Percentiles rank a stretch among this genome's conserved stretches.
Evolutionary conservation across 768 basidiomycete species (phyloP).

Genomic region (Rhizopogon salebrosus): DNA sequence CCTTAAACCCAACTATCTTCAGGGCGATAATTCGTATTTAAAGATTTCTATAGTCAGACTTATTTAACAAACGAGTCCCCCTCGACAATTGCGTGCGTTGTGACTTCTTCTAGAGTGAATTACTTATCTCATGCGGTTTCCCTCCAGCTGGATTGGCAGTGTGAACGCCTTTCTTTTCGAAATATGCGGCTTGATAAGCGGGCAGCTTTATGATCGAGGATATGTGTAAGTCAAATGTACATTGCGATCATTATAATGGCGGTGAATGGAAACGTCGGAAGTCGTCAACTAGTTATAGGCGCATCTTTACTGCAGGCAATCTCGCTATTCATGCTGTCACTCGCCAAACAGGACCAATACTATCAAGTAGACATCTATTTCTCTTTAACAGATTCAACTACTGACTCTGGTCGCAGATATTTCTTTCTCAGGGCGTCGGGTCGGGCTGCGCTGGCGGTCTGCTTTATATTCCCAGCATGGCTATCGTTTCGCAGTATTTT

Average conservation of each 20-base stretch:
- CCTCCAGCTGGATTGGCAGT: conserved; percentile 41
- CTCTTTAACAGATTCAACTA: too few relatives aligned
- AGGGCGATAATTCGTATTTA: background rate
- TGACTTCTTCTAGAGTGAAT: background rate
- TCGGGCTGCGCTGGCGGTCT: conserved; percentile 46
- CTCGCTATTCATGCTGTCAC: conserved; percentile 42
- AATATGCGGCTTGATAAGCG: conserved; percentile 39
- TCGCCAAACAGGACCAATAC: conserved; percentile 35
- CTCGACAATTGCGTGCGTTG: conserved; percentile 35
- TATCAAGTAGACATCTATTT: conserved; percentile 31
- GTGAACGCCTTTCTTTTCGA: conserved; percentile 43
- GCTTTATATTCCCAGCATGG: conserved; percentile 42
- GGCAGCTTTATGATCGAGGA: conserved; percentile 47
- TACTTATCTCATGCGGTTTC: background rate
- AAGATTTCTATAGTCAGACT: conserved; percentile 35
- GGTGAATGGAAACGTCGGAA: conserved; percentile 1
- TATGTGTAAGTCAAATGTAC: conserved; percentile 35
- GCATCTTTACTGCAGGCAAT: conserved; percentile 24
- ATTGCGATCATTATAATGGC: too few relatives aligned
- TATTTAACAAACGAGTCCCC: conserved; percentile 32
- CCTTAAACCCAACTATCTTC: background rate
- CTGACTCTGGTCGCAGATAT: conserved; percentile 31
- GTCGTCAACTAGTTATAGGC: conserved; percentile 19
- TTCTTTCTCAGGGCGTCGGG: conserved; percentile 46
- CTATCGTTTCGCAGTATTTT: conserved; percentile 51